Percentiles rank a stretch among this genome's conserved stretches.
Conservation (phyloP, 2,329 filamentous ascomycete genomes). For the Alternaria dauci region DNA sequence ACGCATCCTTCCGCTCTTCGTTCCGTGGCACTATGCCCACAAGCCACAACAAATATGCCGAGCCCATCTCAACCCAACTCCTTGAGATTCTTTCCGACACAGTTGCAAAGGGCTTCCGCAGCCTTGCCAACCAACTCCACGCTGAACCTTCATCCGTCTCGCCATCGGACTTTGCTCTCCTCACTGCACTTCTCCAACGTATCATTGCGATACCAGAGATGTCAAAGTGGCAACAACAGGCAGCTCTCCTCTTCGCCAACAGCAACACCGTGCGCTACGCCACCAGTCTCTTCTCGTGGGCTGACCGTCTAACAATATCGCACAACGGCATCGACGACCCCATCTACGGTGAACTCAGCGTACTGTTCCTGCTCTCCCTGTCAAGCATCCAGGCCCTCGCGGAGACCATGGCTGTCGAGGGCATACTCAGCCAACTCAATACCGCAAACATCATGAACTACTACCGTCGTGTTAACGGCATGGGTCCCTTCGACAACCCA, state of each 20-base stretch:
- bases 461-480: slow-evolving; percentile 72
- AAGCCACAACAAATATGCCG: slow-evolving; percentile 54
- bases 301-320: slow-evolving; percentile 75
- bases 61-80: slow-evolving; percentile 55
- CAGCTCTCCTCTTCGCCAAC: slow-evolving; percentile 61
- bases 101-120: slow-evolving; percentile 82
- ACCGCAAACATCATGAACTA: slow-evolving; percentile 81
- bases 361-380: slow-evolving; percentile 87
- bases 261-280: slow-evolving; percentile 79
- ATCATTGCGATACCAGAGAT: slow-evolving; percentile 81
- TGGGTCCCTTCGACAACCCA: slow-evolving; percentile 81
- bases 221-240: slow-evolving; percentile 65
- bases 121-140: slow-evolving; percentile 82
- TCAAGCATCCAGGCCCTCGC: slow-evolving; percentile 82
- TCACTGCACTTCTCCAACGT: slow-evolving; percentile 88
- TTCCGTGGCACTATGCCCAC: slow-evolving; percentile 46
- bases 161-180: slow-evolving; percentile 83
- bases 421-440: slow-evolving; percentile 79
- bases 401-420: slow-evolving; percentile 89
- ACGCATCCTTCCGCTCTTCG: slow-evolving; percentile 42
- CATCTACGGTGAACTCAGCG: slow-evolving; percentile 89
- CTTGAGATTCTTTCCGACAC: slow-evolving; percentile 82
- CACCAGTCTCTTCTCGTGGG: slow-evolving; percentile 90
- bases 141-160: slow-evolving; percentile 70
- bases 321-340: slow-evolving; percentile 73